Evolutionary conservation across 257 asterid species (phyloP).

Genomic region (Solanum chilense): DNA sequence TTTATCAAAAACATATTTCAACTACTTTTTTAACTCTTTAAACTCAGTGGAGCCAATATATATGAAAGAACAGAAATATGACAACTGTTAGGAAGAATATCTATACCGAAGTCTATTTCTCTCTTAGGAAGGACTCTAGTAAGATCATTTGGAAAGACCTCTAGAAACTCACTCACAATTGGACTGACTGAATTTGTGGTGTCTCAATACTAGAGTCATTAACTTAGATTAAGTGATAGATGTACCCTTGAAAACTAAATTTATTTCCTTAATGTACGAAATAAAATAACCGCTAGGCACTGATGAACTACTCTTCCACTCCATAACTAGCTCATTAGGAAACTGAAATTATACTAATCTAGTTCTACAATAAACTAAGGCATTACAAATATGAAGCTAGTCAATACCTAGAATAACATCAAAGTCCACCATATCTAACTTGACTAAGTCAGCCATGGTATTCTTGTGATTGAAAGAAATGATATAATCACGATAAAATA

Average conservation of each 20-base stretch:
- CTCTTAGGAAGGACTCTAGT: neutral
- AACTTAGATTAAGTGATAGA: neutral
- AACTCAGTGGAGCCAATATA: neutral
- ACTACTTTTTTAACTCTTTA: neutral
- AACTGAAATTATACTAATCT: neutral
- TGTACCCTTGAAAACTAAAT: neutral
- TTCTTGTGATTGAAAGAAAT: neutral
- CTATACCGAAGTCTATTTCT: neutral
- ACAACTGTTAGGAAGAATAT: neutral
- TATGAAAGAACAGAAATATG: neutral
- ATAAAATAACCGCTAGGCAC: neutral
- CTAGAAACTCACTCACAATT: neutral
- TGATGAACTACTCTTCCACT: neutral
- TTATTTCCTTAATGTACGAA: neutral
- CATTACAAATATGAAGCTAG: neutral
- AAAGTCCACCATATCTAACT: neutral
- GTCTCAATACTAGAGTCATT: neutral
- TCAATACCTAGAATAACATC: neutral
- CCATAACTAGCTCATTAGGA: neutral
- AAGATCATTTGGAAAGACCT: neutral
- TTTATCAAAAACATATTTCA: too few relatives aligned
- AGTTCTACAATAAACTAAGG: neutral
- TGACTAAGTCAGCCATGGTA: neutral
- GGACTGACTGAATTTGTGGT: neutral
- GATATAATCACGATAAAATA: too few relatives aligned